Conservation (phyloP, 805 yeast species). For the Teunomyces lycoperdinae region DNA sequence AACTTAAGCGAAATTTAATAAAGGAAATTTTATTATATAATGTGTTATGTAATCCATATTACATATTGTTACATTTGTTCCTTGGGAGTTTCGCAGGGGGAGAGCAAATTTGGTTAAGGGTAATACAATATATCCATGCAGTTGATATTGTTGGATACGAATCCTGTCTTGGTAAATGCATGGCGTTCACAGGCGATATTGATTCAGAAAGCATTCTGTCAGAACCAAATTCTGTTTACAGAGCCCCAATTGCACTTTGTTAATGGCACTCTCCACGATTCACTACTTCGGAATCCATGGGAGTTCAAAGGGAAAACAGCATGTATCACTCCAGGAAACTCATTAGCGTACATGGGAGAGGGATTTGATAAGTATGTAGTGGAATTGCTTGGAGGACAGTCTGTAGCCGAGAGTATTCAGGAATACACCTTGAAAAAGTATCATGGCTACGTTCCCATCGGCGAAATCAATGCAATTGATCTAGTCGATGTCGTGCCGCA, state of each 20-base stretch:
- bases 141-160: slow-evolving; percentile 2
- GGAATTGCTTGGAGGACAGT: slow-evolving; percentile 12
- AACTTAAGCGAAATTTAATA: too few species aligned
- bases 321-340: slow-evolving; percentile 22
- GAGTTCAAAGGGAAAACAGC: slow-evolving; percentile 8
- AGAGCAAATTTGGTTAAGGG: too few species aligned
- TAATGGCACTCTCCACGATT: background rate
- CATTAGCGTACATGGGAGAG: slow-evolving; percentile 25
- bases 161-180: background rate
- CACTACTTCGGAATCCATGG: background rate
- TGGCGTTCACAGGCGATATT: background rate
- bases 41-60: too few species aligned
- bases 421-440: slow-evolving; percentile 10
- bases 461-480: slow-evolving; percentile 12
- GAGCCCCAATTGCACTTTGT: background rate
- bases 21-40: too few species aligned
- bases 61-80: too few species aligned
- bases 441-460: slow-evolving; percentile 19
- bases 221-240: background rate
- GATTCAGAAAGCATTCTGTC: background rate
- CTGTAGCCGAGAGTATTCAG: slow-evolving; percentile 16
- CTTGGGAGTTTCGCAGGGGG: too few species aligned
- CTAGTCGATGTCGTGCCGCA: slow-evolving; percentile 7
- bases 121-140: background rate
- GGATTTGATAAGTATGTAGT: slow-evolving; percentile 25